Evolutionary conservation across 164 flowering plant species (phyloP).

Genomic region (Platanus orientalis): DNA sequence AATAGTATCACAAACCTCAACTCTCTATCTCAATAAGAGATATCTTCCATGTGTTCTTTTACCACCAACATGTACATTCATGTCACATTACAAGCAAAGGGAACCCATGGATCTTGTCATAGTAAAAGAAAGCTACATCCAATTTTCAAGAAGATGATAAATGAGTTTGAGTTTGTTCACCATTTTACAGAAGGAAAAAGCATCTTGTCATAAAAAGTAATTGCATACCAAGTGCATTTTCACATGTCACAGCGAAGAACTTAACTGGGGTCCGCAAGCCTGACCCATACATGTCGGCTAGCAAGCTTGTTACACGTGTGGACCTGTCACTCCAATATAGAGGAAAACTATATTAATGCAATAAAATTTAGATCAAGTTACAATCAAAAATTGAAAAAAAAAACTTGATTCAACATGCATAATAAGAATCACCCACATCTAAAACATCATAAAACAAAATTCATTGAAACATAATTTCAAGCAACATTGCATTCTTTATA

Average conservation of each 20-base stretch:
- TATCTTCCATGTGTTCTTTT: constrained; percentile 90
- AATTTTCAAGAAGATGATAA: constrained; percentile 13
- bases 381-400: neutral
- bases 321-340: constrained; percentile 49
- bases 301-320: constrained; percentile 98
- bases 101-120: constrained; percentile 58
- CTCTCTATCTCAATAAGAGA: constrained; percentile 82
- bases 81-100: constrained; percentile 71
- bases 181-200: too few relatives aligned
- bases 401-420: too few relatives aligned
- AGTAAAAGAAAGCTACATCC: constrained; percentile 57
- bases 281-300: constrained; percentile 81
- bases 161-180: neutral
- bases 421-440: too few relatives aligned
- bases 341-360: constrained; percentile 2
- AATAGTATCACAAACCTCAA: constrained; percentile 57
- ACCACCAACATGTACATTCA: constrained; percentile 94
- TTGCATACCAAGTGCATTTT: constrained; percentile 89
- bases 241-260: constrained; percentile 93
- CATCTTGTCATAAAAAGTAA: neutral
- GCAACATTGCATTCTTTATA: too few relatives aligned
- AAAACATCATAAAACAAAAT: too few relatives aligned
- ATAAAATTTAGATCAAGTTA: neutral
- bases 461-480: too few relatives aligned
- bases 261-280: constrained; percentile 78